phyloP scores from a whole-genome alignment of 1,139 yeast genomes.

The Lodderomyces jiufengensis region DNA sequence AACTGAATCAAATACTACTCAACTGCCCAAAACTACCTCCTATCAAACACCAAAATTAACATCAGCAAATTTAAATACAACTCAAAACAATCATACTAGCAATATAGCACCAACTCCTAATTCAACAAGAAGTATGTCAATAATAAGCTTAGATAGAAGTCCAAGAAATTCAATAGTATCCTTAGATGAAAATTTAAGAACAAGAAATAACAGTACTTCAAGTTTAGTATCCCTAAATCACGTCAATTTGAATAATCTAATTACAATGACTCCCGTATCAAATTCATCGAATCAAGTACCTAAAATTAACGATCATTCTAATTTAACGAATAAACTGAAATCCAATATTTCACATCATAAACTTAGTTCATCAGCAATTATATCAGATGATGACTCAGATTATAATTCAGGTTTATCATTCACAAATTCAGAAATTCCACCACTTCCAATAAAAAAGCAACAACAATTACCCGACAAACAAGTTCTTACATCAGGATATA shows the following conservation, averaged over 20 bases:
- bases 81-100: slow-evolving; percentile 5
- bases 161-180: slow-evolving; percentile 45
- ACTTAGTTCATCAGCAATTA: slow-evolving; percentile 17
- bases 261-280: slow-evolving; percentile 4
- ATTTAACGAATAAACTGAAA: not conserved
- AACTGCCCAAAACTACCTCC: not conserved
- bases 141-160: slow-evolving; percentile 34
- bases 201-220: slow-evolving; percentile 33
- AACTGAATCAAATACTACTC: not conserved
- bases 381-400: slow-evolving; percentile 38
- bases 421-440: not conserved
- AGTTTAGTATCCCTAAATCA: slow-evolving; percentile 24
- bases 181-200: slow-evolving; percentile 31
- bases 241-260: not conserved
- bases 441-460: slow-evolving; percentile 1
- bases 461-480: slow-evolving; percentile 5
- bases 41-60: slow-evolving; percentile 4
- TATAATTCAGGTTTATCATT: slow-evolving; percentile 15
- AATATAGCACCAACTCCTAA: slow-evolving; percentile 13
- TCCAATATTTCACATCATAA: slow-evolving; percentile 1
- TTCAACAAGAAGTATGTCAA: slow-evolving; percentile 33
- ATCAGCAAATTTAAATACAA: slow-evolving; percentile 1
- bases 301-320: not conserved
- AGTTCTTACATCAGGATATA: slow-evolving; percentile 16
- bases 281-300: not conserved